Evolutionary conservation across 129 eudicot genomes (phyloP).

Genomic region (Calendula officinalis): DNA sequence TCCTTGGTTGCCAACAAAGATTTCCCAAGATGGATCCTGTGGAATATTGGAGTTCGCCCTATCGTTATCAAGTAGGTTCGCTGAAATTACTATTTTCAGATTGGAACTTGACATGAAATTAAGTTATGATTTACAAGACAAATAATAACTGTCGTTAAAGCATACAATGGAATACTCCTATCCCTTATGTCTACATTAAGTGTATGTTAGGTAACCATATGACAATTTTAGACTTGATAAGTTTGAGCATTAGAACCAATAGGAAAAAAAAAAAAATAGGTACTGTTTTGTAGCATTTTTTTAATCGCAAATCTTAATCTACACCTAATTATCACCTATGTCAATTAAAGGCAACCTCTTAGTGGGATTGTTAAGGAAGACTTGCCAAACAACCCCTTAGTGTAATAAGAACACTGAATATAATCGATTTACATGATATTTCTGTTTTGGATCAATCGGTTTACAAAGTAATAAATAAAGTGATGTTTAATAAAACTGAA

Average conservation of each 20-base stretch:
- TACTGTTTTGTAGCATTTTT: too few relatives aligned
- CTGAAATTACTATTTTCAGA: neutral
- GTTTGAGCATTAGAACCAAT: neutral
- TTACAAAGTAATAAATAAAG: too few relatives aligned
- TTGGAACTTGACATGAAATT: conserved; percentile 11
- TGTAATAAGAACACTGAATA: too few relatives aligned
- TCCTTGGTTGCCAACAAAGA: conserved; percentile 1
- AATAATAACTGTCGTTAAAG: neutral
- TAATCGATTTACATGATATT: too few relatives aligned
- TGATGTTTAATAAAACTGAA: too few relatives aligned
- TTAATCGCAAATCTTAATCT: too few relatives aligned
- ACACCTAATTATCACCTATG: too few relatives aligned
- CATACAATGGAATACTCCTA: neutral
- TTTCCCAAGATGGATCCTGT: conserved; percentile 1
- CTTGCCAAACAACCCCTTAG: too few relatives aligned
- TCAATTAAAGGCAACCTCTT: too few relatives aligned
- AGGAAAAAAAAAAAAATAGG: too few relatives aligned
- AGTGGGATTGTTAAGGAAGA: too few relatives aligned
- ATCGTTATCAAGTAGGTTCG: conserved; percentile 1
- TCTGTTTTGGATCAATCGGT: too few relatives aligned
- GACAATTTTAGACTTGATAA: neutral
- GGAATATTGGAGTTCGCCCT: conserved; percentile 9
- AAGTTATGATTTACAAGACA: conserved; percentile 11
- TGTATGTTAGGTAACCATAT: conserved; percentile 12
- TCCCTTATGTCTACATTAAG: neutral